Evolutionary conservation across 176 grass and related monocot genomes (phyloP), one percentile per base, ranked within the genome.

Genomic region (Phyllostachys edulis): DNA sequence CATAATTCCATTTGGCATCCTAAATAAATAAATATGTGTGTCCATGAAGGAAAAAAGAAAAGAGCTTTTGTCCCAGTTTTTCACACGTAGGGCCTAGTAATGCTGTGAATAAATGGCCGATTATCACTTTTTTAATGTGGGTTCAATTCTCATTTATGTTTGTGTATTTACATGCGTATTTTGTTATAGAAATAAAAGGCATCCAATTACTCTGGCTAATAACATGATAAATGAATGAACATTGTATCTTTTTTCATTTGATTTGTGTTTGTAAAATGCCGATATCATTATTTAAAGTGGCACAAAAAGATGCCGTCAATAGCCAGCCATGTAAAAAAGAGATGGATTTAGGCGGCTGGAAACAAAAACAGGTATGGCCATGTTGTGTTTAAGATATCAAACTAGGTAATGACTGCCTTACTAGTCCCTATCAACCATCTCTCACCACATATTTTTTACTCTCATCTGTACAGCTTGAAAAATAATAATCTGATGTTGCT

Each of bases 311-410:
- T 71, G 37, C 9, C 27, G 7, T 36, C 61, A 47, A 32, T 66
- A 38, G 39, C 40, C 7, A 64, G 40, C 71, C 87, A 64, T 20
- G 52, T 63, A 80, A 57, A 37, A 57, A 40, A 16, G 15, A 71
- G 8, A 16, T 17, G 65, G 38, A 70, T 78, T 55, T 82, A 42
- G 72, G 45, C 77, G 72, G 72, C 39, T 9, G 37, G 69, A 54
- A 76, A 40, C 69, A 76, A 27, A 73, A 59, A 46, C 3, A 57
- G 40, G 46, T 24, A 55, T 13, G 26, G 9, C 21, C 45, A 79
- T 76, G 9, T 47, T 5, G 63, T 69, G 14, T 45, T 21, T 21
- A 76, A 16, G 27, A 90, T 90, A 83, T 78, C 65, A 82, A 86
- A 86, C 83, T 82, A 49, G 88, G 88, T 64, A 39, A 34, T 17